Evolutionary conservation across 2,329 filamentous ascomycete genomes (phyloP), one percentile per base, ranked within the genome.

Genomic region (Fusarium agapanthi): DNA sequence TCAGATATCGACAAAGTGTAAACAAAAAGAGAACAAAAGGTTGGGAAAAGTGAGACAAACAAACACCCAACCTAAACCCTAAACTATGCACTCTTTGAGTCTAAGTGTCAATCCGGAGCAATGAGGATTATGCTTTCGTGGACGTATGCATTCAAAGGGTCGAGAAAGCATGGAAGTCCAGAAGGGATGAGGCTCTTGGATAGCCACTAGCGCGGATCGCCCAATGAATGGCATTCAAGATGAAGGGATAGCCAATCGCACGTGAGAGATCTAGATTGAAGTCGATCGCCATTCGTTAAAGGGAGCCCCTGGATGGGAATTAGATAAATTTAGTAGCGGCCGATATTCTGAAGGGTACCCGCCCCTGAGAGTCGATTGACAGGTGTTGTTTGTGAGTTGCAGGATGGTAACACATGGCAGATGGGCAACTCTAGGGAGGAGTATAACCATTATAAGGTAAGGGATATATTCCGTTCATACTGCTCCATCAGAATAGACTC

Each of bases 321-420:
- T 30, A 30, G 26, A 54, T 54, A 54, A 41, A 54, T 54, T 48
- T 66, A 71, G 38, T 38, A 71, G 45, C 67, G 41, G 26, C 50
- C 34, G 7, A 28, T 45, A 34, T 50, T 41, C 20, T 51, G 37
- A 47, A 57, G 38, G 43, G 50, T 67, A 56, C 53, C 69, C 53
- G 53, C 69, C 64, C 69, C 69, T 69, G 58, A 57, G 60, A 54
- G 69, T 65, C 53, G 65, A 69, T 64, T 57, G 65, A 69, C 48
- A 68, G 40, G 41, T 62, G 55, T 38, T 45, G 35, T 61, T 67
- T 37, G 47, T 48, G 43, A 20, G n/a, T 28, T 44, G 26, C 43
- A 43, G 41, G 24, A 30, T 34, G 32, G 32, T 50, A 24, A 34
- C n/a, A 20, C n/a, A 24, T 34, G 18, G 13, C 30, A 24, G 16